A percentile compares a stretch with the other conserved stretches of the same genome.
Evolutionary conservation across 805 yeast species (phyloP).

Genomic region (Spathaspora passalidarum): DNA sequence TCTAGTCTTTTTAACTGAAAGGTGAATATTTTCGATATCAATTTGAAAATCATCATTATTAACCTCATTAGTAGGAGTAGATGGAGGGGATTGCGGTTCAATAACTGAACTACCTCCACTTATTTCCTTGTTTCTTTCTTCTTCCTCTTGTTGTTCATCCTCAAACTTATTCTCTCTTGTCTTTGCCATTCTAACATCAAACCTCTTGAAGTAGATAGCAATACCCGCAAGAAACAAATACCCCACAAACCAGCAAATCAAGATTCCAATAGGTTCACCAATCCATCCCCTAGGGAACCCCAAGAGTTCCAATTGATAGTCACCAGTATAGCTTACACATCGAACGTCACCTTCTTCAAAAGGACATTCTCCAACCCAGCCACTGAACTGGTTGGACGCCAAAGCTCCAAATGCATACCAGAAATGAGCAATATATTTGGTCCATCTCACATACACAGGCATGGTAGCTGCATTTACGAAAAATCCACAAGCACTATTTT

Average conservation of each 20-base stretch:
- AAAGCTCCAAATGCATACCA: slow-evolving; percentile 79
- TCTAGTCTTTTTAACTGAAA: slow-evolving; percentile 41
- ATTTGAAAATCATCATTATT: slow-evolving; percentile 14
- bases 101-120: not conserved
- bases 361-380: slow-evolving; percentile 58
- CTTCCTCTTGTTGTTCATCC: slow-evolving; percentile 4
- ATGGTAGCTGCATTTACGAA: slow-evolving; percentile 68
- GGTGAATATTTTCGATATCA: slow-evolving; percentile 22
- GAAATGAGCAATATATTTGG: slow-evolving; percentile 68
- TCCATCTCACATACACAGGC: slow-evolving; percentile 88
- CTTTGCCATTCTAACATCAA: slow-evolving; percentile 51
- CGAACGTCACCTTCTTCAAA: slow-evolving; percentile 14
- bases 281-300: slow-evolving; percentile 69
- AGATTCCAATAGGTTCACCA: slow-evolving; percentile 58
- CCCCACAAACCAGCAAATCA: slow-evolving; percentile 57
- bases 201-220: slow-evolving; percentile 46
- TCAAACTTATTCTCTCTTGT: slow-evolving; percentile 31
- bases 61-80: not conserved
- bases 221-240: slow-evolving; percentile 48
- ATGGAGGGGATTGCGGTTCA: not conserved
- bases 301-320: slow-evolving; percentile 47
- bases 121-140: not conserved
- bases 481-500: slow-evolving; percentile 78
- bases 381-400: slow-evolving; percentile 62
- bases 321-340: slow-evolving; percentile 50